Conservation (phyloP, 2,329 filamentous ascomycete genomes). For the Alternaria postmessia region DNA sequence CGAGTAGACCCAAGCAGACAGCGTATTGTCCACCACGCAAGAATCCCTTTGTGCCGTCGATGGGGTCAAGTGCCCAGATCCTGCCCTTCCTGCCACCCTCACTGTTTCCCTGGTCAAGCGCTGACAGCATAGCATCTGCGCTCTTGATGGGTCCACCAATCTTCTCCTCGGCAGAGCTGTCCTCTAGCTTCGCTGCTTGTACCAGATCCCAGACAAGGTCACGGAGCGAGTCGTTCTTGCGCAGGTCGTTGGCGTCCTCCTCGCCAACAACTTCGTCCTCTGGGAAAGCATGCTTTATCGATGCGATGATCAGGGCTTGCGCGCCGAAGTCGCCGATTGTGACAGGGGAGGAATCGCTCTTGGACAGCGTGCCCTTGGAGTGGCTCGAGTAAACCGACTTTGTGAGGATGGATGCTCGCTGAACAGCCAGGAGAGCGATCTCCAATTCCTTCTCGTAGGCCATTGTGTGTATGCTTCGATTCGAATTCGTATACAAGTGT, state of each 20-base stretch:
- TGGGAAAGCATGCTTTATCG: conserved; percentile 89
- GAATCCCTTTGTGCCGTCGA: conserved; percentile 98
- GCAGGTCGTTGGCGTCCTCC: conserved; percentile 85
- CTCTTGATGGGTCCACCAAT: conserved; percentile 74
- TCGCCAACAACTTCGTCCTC: conserved; percentile 91
- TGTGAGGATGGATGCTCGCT: conserved; percentile 79
- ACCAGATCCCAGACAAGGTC: conserved; percentile 87
- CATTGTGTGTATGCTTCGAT: conserved; percentile 41
- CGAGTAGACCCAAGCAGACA: conserved; percentile 89
- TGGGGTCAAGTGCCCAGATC: conserved; percentile 96
- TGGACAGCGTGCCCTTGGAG: conserved; percentile 91
- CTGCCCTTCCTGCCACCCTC: conserved; percentile 76
- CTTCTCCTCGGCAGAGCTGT: conserved; percentile 69
- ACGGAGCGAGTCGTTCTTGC: conserved; percentile 73
- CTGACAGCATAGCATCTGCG: conserved; percentile 69
- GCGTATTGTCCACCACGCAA: conserved; percentile 96
- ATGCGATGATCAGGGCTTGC: conserved; percentile 93
- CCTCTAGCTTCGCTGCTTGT: conserved; percentile 72
- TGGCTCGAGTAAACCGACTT: conserved; percentile 85
- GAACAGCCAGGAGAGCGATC: conserved; percentile 86
- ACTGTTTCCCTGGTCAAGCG: conserved; percentile 69
- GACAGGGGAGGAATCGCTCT: conserved; percentile 95
- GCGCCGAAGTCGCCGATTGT: conserved; percentile 98
- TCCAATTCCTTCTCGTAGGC: conserved; percentile 79
- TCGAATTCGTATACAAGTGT: conserved; percentile 17